phyloP scores from a whole-genome alignment of 192 early-diverging fungal species.

The Pecoramyces ruminantium region DNA sequence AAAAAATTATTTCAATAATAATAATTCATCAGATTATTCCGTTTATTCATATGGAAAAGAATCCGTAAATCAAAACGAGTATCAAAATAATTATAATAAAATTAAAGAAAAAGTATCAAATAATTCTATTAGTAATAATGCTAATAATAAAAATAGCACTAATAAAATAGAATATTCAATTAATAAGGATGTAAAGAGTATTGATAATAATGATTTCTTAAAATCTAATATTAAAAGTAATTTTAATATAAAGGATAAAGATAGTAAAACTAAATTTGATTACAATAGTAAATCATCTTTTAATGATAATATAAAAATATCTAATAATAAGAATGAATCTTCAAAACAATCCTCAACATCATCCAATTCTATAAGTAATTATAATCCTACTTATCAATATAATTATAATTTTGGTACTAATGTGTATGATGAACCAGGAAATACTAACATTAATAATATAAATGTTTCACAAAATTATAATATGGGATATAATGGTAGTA shows the following conservation, averaged over 20 bases:
- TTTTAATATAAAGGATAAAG: no score
- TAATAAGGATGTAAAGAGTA: no score
- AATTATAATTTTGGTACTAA: not conserved
- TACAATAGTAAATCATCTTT: no score
- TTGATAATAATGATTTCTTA: no score
- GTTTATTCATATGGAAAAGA: no score
- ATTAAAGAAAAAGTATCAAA: no score
- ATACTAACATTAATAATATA: not conserved
- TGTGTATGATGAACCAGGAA: not conserved
- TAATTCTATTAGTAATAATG: not conserved
- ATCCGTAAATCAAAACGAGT: no score
- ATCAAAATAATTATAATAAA: no score
- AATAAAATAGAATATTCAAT: not conserved
- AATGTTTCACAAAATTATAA: not conserved
- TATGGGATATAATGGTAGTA: not conserved
- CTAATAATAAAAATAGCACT: not conserved
- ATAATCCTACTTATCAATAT: not conserved
- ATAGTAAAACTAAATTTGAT: no score
- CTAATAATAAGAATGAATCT: not conserved
- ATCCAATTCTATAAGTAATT: not conserved
- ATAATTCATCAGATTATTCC: not conserved
- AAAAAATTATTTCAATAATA: not conserved
- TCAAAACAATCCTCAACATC: not conserved
- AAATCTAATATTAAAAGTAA: no score
- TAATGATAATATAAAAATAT: no score